A percentile compares a stretch with the other conserved stretches of the same genome.
Evolutionary conservation across 352 stramenopile species (phyloP).

Genomic region (Saprolegnia parasitica): DNA sequence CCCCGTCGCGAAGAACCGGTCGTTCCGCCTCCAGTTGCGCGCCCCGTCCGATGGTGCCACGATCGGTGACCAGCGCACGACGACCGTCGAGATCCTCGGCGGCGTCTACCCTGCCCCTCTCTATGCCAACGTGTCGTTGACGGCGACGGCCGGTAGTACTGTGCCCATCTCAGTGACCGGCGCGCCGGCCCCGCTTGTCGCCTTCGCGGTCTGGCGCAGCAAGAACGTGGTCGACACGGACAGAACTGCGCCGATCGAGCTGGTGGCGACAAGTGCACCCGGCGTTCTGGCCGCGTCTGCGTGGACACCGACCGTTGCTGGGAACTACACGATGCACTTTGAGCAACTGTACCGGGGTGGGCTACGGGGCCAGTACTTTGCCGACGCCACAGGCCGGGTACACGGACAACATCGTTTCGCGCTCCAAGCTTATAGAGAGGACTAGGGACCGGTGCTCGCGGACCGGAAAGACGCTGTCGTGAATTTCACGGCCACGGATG

Average conservation of each 20-base stretch:
- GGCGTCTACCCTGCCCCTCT: slow-evolving; percentile 50
- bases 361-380: slow-evolving; percentile 60
- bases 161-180: slow-evolving; percentile 47
- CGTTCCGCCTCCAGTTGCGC: slow-evolving; percentile 54
- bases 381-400: slow-evolving; percentile 47
- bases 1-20: slow-evolving; percentile 48
- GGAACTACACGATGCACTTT: slow-evolving; percentile 48
- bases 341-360: slow-evolving; percentile 57
- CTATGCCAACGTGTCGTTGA: slow-evolving; percentile 32
- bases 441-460: slow-evolving; percentile 30
- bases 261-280: slow-evolving; percentile 23
- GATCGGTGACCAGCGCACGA: slow-evolving; percentile 56
- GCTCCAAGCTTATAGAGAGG: too few relatives aligned
- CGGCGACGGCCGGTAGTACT: slow-evolving; percentile 40
- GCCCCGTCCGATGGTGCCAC: slow-evolving; percentile 32
- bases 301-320: slow-evolving; percentile 45
- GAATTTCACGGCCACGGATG: slow-evolving; percentile 61
- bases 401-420: slow-evolving; percentile 23
- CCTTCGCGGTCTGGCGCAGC: slow-evolving; percentile 42
- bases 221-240: slow-evolving; percentile 29
- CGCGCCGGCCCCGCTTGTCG: slow-evolving; percentile 31
- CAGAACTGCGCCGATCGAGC: slow-evolving; percentile 19
- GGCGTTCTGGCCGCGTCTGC: slow-evolving; percentile 43
- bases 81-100: slow-evolving; percentile 69
- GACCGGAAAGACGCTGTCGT: slow-evolving; percentile 56